Conservation (phyloP, 176 grass and related monocot genomes). For the Luzula sylvatica region DNA sequence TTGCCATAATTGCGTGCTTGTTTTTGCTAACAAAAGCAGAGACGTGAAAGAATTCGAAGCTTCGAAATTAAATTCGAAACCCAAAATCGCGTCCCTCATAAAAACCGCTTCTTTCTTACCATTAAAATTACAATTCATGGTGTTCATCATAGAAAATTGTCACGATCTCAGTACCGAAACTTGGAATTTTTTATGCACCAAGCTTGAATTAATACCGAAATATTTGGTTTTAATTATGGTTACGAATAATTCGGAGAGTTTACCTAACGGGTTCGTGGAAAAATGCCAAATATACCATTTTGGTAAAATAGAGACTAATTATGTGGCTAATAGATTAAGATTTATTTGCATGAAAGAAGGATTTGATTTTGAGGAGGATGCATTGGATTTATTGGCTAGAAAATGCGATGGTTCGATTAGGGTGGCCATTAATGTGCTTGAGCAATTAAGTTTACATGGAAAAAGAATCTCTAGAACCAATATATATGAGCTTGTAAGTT, state of each 20-base stretch:
- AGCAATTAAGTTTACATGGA: conserved; percentile 78
- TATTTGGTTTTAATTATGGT: conserved; percentile 79
- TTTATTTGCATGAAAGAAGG: conserved; percentile 79
- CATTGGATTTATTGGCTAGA: conserved; percentile 52
- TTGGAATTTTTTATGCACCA: conserved; percentile 65
- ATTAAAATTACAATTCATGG: conserved; percentile 47
- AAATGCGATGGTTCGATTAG: conserved; percentile 73
- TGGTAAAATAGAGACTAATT: conserved; percentile 44
- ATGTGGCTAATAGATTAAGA: conserved; percentile 37
- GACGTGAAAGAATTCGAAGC: conserved; percentile 67
- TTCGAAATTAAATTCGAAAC: conserved; percentile 58
- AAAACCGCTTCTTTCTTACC: conserved; percentile 48
- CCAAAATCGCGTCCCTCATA: conserved; percentile 41
- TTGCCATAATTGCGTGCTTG: conserved; percentile 48
- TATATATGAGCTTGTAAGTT: conserved; percentile 61
- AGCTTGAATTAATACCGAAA: conserved; percentile 51
- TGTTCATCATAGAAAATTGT: conserved; percentile 76
- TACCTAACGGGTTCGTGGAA: conserved; percentile 39
- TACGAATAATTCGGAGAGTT: conserved; percentile 64
- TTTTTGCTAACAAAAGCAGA: conserved; percentile 48
- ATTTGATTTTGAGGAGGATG: conserved; percentile 60
- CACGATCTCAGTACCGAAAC: conserved; percentile 57
- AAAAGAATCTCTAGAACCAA: conserved; percentile 65
- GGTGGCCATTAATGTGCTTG: conserved; percentile 68
- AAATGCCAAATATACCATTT: conserved; percentile 77